Percentiles rank a stretch among this genome's conserved stretches.
Conservation (phyloP, 2,329 filamentous ascomycete genomes). For the Neofusicoccum kwambonambiense region DNA sequence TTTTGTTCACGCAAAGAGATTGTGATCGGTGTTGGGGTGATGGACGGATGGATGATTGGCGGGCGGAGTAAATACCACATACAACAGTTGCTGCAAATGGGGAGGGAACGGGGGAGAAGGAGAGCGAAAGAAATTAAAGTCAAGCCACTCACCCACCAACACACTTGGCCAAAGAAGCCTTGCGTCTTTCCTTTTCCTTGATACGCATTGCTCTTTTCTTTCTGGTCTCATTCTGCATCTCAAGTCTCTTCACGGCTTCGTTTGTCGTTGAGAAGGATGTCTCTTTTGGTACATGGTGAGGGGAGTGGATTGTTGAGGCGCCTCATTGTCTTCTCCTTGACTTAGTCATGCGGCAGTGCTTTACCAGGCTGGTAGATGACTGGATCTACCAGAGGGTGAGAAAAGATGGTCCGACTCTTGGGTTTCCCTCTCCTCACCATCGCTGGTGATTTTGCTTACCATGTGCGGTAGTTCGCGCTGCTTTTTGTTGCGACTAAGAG, state of each 20-base stretch:
- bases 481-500: too few species aligned
- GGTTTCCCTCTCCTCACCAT: too few species aligned
- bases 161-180: background rate
- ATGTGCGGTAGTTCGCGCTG: too few species aligned
- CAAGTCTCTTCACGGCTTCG: too few species aligned
- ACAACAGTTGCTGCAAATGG: too few species aligned
- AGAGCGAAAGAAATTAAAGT: background rate
- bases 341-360: too few species aligned
- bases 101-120: background rate
- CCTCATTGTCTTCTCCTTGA: too few species aligned
- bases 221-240: background rate
- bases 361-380: too few species aligned
- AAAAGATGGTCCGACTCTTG: too few species aligned
- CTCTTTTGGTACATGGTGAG: background rate
- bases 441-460: too few species aligned
- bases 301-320: background rate
- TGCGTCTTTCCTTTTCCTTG: background rate
- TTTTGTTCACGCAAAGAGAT: background rate
- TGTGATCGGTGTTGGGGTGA: background rate
- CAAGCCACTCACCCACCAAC: too few species aligned
- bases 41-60: background rate
- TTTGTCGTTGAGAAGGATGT: background rate
- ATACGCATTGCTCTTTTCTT: background rate
- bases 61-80: background rate
- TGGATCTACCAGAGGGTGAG: too few species aligned